Base-by-base conservation (phyloP, 2,329 filamentous ascomycete species). In the Microsporum canis region DNA sequence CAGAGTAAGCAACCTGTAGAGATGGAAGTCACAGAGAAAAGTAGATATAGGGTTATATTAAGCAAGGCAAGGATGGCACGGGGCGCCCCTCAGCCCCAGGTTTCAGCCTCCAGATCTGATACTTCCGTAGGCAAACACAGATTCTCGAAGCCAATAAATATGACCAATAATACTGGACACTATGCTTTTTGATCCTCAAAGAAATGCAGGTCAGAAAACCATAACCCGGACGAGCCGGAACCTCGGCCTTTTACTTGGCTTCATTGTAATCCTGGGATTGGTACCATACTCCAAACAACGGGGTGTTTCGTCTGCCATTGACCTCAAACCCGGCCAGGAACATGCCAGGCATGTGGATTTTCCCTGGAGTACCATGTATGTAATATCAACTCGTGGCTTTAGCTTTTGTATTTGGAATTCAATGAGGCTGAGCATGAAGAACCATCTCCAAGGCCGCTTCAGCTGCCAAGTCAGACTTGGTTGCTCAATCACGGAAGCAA, bases 371-470 rank as follows among this genome's bases (percentile, higher is more conserved):
- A 1, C 17, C 17, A 23, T 23, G 17, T 23, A 23, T 23, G 17
- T 23, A 23, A 51, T 12, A 5, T 4, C 10, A 5, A 5, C 45
- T 51, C 23, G 45, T 31, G 31, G 51, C 14, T 55, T 55, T 23
- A 55, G 33, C 51, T 6, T 55, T 55, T 23, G 31, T 34, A 55
- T 55, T 55, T 55, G 51, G 51, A 55, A 55, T 55, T 53, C 43
- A 47, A 51, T 55, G 51, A 55, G 51, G 51, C 51, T 55, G 51
- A 55, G 51, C 5, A 53, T n/a, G 17, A 5, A 51, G 1, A 14
- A 29, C 10, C 23, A 31, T 33, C 27, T 36, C 10, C 14, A n/a
- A 3, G 31, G 12, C 27, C 12, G 6, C 12, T 29, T 53, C 31
- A 55, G 51, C 12, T 36, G 51, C 51, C 51, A 55, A 55, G 51